phyloP scores from a whole-genome alignment of 2,329 filamentous ascomycete genomes.

The Colletotrichum musicola region DNA sequence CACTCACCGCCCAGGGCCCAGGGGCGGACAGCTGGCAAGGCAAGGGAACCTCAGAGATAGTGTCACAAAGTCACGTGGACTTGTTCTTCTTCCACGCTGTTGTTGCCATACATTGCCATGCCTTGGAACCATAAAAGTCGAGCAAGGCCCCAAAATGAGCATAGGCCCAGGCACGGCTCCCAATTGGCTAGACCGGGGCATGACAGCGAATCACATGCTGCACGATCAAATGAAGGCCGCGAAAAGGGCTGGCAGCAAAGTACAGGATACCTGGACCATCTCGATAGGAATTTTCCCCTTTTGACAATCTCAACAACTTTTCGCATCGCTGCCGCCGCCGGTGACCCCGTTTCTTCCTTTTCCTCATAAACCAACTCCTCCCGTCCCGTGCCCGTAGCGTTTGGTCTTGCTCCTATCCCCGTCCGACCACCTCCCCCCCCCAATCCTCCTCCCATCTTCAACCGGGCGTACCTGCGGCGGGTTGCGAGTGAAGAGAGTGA shows the following conservation, averaged over 20 bases:
- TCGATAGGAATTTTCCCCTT: slow-evolving; percentile 42
- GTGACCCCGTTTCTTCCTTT: slow-evolving; percentile 33
- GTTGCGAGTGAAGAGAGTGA: slow-evolving; percentile 27
- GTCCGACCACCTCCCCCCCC: slow-evolving; percentile 37
- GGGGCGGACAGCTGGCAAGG: no score
- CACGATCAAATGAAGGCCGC: slow-evolving; percentile 38
- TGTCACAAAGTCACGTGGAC: slow-evolving; percentile 1
- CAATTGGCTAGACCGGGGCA: slow-evolving; percentile 24
- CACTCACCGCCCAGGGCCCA: no score
- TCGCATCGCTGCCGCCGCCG: slow-evolving; percentile 32
- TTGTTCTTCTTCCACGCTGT: not conserved
- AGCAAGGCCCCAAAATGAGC: slow-evolving; percentile 36
- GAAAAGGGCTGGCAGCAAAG: slow-evolving; percentile 25
- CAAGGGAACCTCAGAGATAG: no score
- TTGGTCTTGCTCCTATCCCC: slow-evolving; percentile 25
- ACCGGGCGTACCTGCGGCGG: slow-evolving; percentile 29
- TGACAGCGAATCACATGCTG: slow-evolving; percentile 39
- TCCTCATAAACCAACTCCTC: slow-evolving; percentile 37
- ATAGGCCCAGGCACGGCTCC: slow-evolving; percentile 22
- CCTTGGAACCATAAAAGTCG: slow-evolving; percentile 24
- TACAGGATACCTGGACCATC: slow-evolving; percentile 38
- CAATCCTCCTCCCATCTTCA: slow-evolving; percentile 23
- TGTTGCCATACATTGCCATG: not conserved
- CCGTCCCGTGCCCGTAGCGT: slow-evolving; percentile 35
- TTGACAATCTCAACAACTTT: slow-evolving; percentile 42